Conservation (phyloP, 805 yeast species). For the Lachancea mirantina region DNA sequence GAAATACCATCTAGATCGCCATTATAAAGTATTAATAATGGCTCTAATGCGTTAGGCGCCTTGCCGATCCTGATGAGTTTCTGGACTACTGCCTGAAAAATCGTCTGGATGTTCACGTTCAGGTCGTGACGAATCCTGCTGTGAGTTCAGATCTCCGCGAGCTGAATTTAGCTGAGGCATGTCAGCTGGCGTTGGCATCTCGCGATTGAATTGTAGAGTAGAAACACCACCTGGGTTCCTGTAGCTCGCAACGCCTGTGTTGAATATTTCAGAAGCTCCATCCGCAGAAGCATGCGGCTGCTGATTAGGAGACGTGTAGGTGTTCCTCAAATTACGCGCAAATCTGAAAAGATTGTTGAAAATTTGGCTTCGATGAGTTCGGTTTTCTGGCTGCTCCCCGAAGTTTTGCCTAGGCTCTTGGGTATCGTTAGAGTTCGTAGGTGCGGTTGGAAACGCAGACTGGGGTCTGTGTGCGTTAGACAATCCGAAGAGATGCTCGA, state of each 20-base stretch:
- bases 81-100: no score
- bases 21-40: no score
- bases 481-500: conserved; percentile 19
- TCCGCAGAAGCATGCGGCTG: background rate
- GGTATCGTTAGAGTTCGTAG: background rate
- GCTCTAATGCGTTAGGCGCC: no score
- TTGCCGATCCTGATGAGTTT: no score
- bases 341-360: conserved; percentile 6
- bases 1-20: no score
- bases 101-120: no score
- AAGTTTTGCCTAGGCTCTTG: background rate
- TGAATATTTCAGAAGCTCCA: conserved; percentile 14
- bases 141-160: no score
- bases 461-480: conserved; percentile 3
- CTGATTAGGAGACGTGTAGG: background rate
- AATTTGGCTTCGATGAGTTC: conserved; percentile 5
- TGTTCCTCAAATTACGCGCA: conserved; percentile 3
- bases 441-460: conserved; percentile 1
- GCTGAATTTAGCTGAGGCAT: no score
- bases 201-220: conserved; percentile 11
- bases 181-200: conserved; percentile 9
- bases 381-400: background rate
- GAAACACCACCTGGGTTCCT: conserved; percentile 28
- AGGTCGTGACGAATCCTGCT: no score
- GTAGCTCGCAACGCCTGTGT: conserved; percentile 30